Evolutionary conservation across 805 yeast species (phyloP).

Genomic region (Wickerhamiella siamensis): DNA sequence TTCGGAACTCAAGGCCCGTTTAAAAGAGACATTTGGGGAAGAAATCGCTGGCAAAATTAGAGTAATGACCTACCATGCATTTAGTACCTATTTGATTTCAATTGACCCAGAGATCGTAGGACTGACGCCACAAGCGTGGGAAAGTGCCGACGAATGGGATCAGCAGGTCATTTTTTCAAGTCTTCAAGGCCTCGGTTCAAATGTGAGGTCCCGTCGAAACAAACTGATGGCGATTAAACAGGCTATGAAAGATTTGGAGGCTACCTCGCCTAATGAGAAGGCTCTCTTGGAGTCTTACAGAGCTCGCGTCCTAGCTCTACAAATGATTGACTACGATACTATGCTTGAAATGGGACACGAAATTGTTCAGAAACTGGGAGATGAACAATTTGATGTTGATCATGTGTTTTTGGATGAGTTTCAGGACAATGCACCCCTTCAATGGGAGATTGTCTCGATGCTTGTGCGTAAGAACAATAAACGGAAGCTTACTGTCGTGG

Average conservation of each 20-base stretch:
- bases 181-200: conserved; percentile 27
- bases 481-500: conserved; percentile 9
- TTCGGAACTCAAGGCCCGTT: conserved; percentile 57
- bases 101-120: conserved; percentile 20
- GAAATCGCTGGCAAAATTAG: conserved; percentile 26
- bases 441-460: conserved; percentile 9
- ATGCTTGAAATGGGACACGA: conserved; percentile 40
- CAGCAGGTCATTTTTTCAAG: conserved; percentile 26
- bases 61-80: conserved; percentile 57
- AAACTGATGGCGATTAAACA: neutral
- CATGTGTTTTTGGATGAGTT: conserved; percentile 86
- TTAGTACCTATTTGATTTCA: conserved; percentile 59
- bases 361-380: neutral
- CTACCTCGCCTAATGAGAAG: neutral
- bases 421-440: conserved; percentile 47
- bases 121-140: conserved; percentile 28
- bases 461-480: neutral
- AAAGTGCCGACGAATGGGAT: conserved; percentile 58
- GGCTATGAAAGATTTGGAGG: neutral
- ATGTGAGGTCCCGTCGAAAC: neutral
- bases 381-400: conserved; percentile 27
- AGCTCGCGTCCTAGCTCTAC: conserved; percentile 27
- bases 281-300: conserved; percentile 38
- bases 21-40: conserved; percentile 19
- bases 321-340: conserved; percentile 71